Evolutionary conservation across 805 yeast species (phyloP).

Genomic region (Candida namnaoensis): DNA sequence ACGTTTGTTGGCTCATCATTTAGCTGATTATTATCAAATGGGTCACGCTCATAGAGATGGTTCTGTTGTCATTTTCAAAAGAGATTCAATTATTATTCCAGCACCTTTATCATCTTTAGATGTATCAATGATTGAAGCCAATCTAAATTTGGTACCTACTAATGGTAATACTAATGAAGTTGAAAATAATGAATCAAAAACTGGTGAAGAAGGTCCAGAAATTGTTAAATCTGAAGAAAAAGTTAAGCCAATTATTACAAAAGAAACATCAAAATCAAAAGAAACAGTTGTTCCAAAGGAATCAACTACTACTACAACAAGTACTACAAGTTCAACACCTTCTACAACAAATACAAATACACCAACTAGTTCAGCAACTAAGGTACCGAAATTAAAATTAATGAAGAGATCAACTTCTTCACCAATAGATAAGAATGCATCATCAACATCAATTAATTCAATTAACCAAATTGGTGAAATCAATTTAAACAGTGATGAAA

Average conservation of each 20-base stretch:
- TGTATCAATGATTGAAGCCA: not conserved
- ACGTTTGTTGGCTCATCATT: conserved; percentile 58
- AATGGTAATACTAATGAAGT: not conserved
- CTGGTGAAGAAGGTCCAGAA: conserved; percentile 1
- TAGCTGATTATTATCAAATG: conserved; percentile 57
- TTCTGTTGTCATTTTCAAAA: not conserved
- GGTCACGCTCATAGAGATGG: conserved; percentile 31
- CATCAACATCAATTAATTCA: not conserved
- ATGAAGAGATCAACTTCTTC: conserved; percentile 13
- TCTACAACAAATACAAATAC: conserved; percentile 1
- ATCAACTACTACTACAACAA: too few species aligned
- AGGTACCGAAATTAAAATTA: conserved; percentile 7
- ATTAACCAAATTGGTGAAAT: conserved; percentile 1
- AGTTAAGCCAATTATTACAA: too few species aligned
- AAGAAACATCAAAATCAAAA: too few species aligned
- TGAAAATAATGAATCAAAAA: not conserved
- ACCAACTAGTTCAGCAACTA: not conserved
- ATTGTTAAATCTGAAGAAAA: too few species aligned
- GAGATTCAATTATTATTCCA: not conserved
- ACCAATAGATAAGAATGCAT: conserved; percentile 1
- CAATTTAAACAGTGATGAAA: not conserved
- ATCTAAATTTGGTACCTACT: too few species aligned
- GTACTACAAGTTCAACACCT: too few species aligned
- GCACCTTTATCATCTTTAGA: not conserved
- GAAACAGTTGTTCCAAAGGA: too few species aligned